Evolutionary conservation across 1,284 basidiomycete species (phyloP), one percentile per base, ranked within the genome.

Genomic region (Ganoderma meredithae): DNA sequence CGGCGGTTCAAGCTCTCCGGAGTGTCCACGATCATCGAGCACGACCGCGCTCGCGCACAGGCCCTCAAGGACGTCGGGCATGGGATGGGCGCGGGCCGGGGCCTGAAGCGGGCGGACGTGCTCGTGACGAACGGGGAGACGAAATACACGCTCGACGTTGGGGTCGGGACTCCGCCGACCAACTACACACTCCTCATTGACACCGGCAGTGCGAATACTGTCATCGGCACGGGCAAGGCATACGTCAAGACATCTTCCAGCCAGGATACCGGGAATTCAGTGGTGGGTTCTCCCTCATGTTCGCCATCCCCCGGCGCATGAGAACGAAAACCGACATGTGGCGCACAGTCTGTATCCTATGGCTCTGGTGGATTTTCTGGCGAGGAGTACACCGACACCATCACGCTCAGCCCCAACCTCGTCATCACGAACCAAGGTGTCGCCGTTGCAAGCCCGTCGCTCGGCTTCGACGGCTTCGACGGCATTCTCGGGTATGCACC

Each of bases 181-280:
- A 63, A 65, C 27, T 77, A 75, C 67, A 67, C 67, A 55, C 64
- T 79, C 31, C 69, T 79, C 59, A 69, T 78, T 43, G 78, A 79
- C 53, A 77, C 76, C 3, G 77, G 78, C 22, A 77, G 75, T 62
- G 89, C 88, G 33, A 90, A 89, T 79, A 91, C 88, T 9, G 91
- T 89, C 90, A 79, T 90, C 56, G 88, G 89, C 31, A 86, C 88
- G 12, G 70, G 41, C 25, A 77, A 66, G 25, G 17, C 77, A 0
- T 90, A 87, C 71, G 76, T 76, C 15, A 58, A 69, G 67, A 90
- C 89, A 1, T 79, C 77, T 69, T 85, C 86, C 61, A 86, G 85
- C 65, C 60, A 52, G 17, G 69, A 71, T 40, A 77, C 76, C 5
- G 74, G 72, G n/a, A 62, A 75, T 17, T 55, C 39, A 64, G 43